These are phyloP conservation scores for Fusarium falciforme DNA, from an alignment of 2,329 filamentous ascomycete genomes.

Conservation along the genomic window DNA sequence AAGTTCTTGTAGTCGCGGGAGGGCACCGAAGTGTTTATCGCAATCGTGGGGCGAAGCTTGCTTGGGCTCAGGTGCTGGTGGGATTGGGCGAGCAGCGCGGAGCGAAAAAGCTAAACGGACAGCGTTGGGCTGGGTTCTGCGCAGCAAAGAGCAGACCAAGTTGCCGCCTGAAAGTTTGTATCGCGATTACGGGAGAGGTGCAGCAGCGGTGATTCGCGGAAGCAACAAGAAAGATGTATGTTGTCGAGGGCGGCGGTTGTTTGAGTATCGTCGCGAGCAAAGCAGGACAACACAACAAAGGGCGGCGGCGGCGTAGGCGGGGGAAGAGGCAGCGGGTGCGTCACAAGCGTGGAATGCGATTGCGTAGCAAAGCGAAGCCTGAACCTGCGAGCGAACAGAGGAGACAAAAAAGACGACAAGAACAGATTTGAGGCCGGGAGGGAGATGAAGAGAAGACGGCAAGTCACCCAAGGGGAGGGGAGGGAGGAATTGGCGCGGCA, in stretches of 20 bases:
- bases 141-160: conserved; percentile 36
- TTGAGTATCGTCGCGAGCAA: conserved; percentile 33
- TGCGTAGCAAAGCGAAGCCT: conserved; percentile 31
- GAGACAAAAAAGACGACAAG: conserved; percentile 44
- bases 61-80: conserved; percentile 17
- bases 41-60: conserved; percentile 34
- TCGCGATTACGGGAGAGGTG: neutral
- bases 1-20: conserved; percentile 16
- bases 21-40: conserved; percentile 25
- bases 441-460: conserved; percentile 50
- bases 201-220: conserved; percentile 13
- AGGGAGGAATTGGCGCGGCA: conserved; percentile 57
- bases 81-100: conserved; percentile 29
- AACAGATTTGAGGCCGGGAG: conserved; percentile 49
- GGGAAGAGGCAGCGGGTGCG: conserved; percentile 26
- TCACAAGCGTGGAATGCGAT: conserved; percentile 28
- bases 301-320: conserved; percentile 18
- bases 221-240: neutral
- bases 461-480: conserved; percentile 53
- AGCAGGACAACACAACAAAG: conserved; percentile 13
- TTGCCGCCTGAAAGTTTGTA: conserved; percentile 16
- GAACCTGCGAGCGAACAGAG: conserved; percentile 39
- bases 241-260: conserved; percentile 21
- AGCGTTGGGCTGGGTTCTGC: conserved; percentile 20
- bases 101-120: conserved; percentile 24